Evolutionary conservation across 1,139 yeast species (phyloP), one percentile per base, ranked within the genome.

Genomic region (Candida pseudocylindracea): DNA sequence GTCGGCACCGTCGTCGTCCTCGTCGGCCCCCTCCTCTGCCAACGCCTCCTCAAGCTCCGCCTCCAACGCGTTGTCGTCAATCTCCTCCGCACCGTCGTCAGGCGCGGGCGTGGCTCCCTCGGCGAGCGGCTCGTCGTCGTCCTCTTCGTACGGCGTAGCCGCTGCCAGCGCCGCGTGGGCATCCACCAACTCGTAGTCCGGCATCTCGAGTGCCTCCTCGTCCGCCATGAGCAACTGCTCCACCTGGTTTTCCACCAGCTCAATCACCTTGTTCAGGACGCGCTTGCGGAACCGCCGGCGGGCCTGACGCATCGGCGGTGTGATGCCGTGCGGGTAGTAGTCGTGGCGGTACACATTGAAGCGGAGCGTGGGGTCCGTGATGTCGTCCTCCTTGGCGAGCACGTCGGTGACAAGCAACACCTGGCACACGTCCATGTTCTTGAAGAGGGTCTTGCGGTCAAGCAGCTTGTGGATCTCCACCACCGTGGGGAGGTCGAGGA

Each of bases 401-500:
- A 54, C 54, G 8, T 50, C 45, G 3, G 63, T 63, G 33, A 88
- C 91, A 11, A 85, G 54, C 33, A 91, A 55, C 57, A 91, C 78
- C 50, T 91, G 96, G 36, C 80, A 70, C 8, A 88, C 59, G 49
- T 91, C 96, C 28, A 83, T 62, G 0, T 91, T 72, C 47, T 91
- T 91, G 55, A 76, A 75, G 27, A 88, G 65, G 45, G 81, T 88
- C 50, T 85, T 88, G 45, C 76, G 68, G 48, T 91, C 98, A 26
- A 85, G 68, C 2, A 94, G 74, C 51, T 91, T 91, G 48, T 74
- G 81, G 7, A 80, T 69, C 48, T 91, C 98, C 4, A 83, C 68
- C 9, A 85, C 53, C 0, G 94, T 80, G 0, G 99, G 99, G 39
- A 91, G 55, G 43, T 85, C 92, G n/a, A 88, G 67, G 30, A 91